Conservation (phyloP, 495 filamentous ascomycete species). For the Hyphodiscus hymeniophilus region DNA sequence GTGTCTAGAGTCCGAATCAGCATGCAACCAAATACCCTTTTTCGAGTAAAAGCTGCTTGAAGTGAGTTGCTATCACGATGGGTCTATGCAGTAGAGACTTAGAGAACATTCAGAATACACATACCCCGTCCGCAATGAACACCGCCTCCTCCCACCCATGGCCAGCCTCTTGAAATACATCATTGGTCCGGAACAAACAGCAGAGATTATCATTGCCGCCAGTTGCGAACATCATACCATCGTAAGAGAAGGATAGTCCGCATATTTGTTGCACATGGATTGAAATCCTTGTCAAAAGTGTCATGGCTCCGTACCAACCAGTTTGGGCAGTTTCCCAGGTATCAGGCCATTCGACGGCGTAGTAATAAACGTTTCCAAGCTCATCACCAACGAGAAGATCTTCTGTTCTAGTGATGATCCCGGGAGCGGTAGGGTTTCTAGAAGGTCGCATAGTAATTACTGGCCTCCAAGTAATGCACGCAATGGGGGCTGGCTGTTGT, state of each 20-base stretch:
- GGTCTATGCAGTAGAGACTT: too few species aligned
- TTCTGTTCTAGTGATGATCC: slow-evolving; percentile 47
- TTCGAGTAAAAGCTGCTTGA: too few species aligned
- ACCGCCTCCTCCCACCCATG: slow-evolving; percentile 4
- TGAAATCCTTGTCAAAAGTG: slow-evolving; percentile 63
- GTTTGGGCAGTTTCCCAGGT: slow-evolving; percentile 42
- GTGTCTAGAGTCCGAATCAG: too few species aligned
- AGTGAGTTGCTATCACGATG: too few species aligned
- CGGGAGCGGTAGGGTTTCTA: slow-evolving; percentile 26
- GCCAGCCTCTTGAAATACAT: slow-evolving; percentile 37
- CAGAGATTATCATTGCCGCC: slow-evolving; percentile 91
- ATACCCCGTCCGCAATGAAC: slow-evolving; percentile 8
- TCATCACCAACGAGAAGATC: slow-evolving; percentile 88
- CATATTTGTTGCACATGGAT: slow-evolving; percentile 89
- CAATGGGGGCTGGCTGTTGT: slow-evolving; percentile 58
- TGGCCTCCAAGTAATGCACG: slow-evolving; percentile 68
- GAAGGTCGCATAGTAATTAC: slow-evolving; percentile 34
- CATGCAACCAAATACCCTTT: too few species aligned
- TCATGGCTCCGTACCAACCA: slow-evolving; percentile 72
- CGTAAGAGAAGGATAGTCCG: slow-evolving; percentile 78
- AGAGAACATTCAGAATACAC: too few species aligned
- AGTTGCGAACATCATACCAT: slow-evolving; percentile 70
- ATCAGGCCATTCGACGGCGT: slow-evolving; percentile 80
- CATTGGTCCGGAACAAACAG: slow-evolving; percentile 65
- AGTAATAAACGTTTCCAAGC: slow-evolving; percentile 76